A percentile compares a stretch with the other conserved stretches of the same genome.
phyloP scores from a whole-genome alignment of 1,284 basidiomycete species.

The Chiua sp. region DNA sequence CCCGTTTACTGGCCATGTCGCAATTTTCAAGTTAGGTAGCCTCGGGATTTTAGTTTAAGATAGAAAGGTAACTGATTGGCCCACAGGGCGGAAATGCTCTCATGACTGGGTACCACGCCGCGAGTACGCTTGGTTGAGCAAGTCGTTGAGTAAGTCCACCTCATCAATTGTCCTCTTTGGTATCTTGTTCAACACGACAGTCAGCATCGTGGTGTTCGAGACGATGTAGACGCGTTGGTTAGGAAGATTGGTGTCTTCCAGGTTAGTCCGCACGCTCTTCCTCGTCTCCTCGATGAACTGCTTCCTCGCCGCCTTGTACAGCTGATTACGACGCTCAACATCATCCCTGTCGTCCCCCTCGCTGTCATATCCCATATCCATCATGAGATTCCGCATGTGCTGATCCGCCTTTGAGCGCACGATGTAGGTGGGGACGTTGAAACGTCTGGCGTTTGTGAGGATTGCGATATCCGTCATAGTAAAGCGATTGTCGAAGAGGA shows the following conservation, averaged over 20 bases:
- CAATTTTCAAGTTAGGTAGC: too few relatives aligned
- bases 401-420: conserved; percentile 30
- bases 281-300: conserved; percentile 24
- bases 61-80: too few relatives aligned
- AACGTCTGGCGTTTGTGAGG: conserved; percentile 21
- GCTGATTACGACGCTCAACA: conserved; percentile 7
- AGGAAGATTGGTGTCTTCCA: conserved; percentile 16
- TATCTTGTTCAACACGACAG: conserved; percentile 13
- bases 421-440: conserved; percentile 25
- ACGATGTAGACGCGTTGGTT: conserved; percentile 30
- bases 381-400: conserved; percentile 26
- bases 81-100: too few relatives aligned
- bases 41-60: too few relatives aligned
- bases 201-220: conserved; percentile 19
- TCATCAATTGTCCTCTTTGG: conserved; percentile 29
- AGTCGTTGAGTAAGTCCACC: conserved; percentile 20
- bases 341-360: conserved; percentile 23
- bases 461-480: conserved; percentile 28
- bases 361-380: conserved; percentile 21
- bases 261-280: conserved; percentile 15
- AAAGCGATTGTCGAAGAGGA: conserved; percentile 28
- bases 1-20: too few relatives aligned
- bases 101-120: conserved; percentile 5
- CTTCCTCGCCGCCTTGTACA: conserved; percentile 20
- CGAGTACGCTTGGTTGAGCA: conserved; percentile 11